Conservation (phyloP, 306 rosid species). For the Spatholobus suberectus region DNA sequence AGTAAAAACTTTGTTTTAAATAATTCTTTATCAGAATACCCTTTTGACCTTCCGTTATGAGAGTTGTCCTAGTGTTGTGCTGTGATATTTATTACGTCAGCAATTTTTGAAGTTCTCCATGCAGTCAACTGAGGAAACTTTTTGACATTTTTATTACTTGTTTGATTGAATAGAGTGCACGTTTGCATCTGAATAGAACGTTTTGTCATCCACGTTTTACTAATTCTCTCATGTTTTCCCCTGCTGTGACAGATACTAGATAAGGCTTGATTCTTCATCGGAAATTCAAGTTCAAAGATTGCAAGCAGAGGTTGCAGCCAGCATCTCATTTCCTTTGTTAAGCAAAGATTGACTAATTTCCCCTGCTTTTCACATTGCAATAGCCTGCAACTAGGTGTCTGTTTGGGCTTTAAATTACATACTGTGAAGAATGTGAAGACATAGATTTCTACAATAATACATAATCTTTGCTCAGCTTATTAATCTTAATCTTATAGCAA, state of each 20-base stretch:
- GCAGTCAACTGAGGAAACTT: neutral
- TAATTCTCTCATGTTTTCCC: conserved; percentile 3
- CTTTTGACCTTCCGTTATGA: neutral
- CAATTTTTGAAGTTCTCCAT: neutral
- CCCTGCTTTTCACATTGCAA: conserved; percentile 16
- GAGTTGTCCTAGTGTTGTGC: conserved; percentile 1
- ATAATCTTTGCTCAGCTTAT: conserved; percentile 19
- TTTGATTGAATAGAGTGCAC: conserved; percentile 12
- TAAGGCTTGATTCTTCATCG: neutral
- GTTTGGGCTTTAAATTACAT: no score
- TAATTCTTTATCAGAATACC: neutral
- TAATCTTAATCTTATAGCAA: neutral
- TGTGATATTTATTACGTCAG: neutral
- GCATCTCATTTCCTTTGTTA: conserved; percentile 23
- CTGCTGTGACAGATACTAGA: conserved; percentile 34
- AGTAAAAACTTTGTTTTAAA: neutral
- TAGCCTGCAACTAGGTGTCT: neutral
- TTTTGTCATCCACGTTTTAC: neutral
- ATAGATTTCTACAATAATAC: neutral
- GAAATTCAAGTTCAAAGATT: neutral
- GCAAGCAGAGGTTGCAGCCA: conserved; percentile 5
- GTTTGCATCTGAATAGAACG: neutral
- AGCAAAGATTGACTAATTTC: conserved; percentile 18
- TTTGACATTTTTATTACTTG: neutral
- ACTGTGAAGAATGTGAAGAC: conserved; percentile 35